Conservation (phyloP, 805 yeast genomes). For the Starmerella davenportii region DNA sequence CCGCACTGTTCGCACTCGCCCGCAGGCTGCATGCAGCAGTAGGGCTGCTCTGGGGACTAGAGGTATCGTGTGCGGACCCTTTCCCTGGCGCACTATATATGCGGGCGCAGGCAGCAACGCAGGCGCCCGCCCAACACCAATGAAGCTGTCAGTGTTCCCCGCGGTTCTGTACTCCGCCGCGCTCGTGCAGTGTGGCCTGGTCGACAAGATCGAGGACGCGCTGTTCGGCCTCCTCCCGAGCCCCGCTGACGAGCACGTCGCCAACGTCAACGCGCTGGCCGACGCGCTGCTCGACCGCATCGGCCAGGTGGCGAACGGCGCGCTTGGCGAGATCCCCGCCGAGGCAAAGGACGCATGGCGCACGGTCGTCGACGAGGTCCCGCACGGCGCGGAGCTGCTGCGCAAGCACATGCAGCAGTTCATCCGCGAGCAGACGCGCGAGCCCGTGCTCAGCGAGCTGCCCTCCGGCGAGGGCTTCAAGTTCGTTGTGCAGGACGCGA, state of each 20-base stretch:
- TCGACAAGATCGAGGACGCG: slow-evolving; percentile 13
- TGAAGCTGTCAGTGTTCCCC: slow-evolving; percentile 1
- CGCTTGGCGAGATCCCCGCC: slow-evolving; percentile 17
- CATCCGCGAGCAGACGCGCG: slow-evolving; percentile 6
- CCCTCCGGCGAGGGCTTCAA: slow-evolving; percentile 7
- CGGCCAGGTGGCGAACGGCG: slow-evolving; percentile 10
- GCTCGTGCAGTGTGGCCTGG: slow-evolving; percentile 10
- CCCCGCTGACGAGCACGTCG: slow-evolving; percentile 11
- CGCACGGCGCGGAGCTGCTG: slow-evolving; percentile 18
- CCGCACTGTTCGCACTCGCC: too few species aligned
- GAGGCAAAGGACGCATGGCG: slow-evolving; percentile 21
- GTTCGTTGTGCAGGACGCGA: slow-evolving; percentile 8
- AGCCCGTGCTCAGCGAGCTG: slow-evolving; percentile 2
- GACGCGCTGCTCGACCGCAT: slow-evolving; percentile 18
- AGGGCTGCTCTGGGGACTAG: too few species aligned
- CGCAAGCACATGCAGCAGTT: slow-evolving; percentile 13
- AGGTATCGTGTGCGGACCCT: too few species aligned
- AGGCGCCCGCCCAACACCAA: neutral
- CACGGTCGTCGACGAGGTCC: slow-evolving; percentile 18
- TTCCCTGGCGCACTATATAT: too few species aligned
- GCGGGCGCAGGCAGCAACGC: too few species aligned
- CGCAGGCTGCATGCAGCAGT: too few species aligned
- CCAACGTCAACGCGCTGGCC: slow-evolving; percentile 5
- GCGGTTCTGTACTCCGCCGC: slow-evolving; percentile 10
- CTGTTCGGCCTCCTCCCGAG: slow-evolving; percentile 1